Percentiles rank a stretch among this genome's conserved stretches.
These are phyloP conservation scores for Vitis hybrid DNA, from an alignment of 177 flowering plant species.

Conservation along the genomic window DNA sequence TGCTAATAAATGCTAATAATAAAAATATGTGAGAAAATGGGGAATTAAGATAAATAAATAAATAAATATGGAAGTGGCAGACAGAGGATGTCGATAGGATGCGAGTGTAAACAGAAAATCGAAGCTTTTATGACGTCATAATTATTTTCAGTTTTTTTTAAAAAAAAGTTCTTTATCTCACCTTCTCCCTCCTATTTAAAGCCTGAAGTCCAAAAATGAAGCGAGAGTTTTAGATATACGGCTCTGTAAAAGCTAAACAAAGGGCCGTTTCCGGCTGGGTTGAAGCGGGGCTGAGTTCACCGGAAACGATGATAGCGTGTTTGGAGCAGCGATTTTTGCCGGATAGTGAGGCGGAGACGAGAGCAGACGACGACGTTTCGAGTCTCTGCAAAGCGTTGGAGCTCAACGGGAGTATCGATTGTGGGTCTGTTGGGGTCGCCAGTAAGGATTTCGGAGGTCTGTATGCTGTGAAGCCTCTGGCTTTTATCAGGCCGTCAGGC, in stretches of 20 bases:
- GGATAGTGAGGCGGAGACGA: conserved; percentile 40
- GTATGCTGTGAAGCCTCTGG: conserved; percentile 40
- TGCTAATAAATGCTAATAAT: not conserved
- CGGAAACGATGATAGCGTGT: conserved; percentile 53
- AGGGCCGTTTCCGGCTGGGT: not conserved
- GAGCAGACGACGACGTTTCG: conserved; percentile 25
- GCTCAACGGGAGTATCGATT: conserved; percentile 37
- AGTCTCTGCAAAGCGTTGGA: conserved; percentile 29
- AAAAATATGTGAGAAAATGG: not conserved
- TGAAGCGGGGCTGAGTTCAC: not conserved
- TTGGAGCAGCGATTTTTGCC: conserved; percentile 49
- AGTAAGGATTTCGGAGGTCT: conserved; percentile 78
- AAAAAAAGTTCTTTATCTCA: not conserved
- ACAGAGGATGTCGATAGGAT: conserved; percentile 36
- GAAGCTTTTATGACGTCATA: conserved; percentile 23
- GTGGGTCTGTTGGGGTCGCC: conserved; percentile 20
- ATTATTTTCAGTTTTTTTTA: not conserved
- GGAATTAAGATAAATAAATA: not conserved
- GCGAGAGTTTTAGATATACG: not conserved
- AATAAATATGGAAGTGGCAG: conserved; percentile 27
- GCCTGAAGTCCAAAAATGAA: not conserved
- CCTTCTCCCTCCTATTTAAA: conserved; percentile 8
- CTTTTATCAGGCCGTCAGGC: conserved; percentile 47
- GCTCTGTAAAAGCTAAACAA: not conserved
- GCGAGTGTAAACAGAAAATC: conserved; percentile 23